Evolutionary conservation across 2,329 filamentous ascomycete species (phyloP).

Genomic region (Thermomyces lanuginosus): DNA sequence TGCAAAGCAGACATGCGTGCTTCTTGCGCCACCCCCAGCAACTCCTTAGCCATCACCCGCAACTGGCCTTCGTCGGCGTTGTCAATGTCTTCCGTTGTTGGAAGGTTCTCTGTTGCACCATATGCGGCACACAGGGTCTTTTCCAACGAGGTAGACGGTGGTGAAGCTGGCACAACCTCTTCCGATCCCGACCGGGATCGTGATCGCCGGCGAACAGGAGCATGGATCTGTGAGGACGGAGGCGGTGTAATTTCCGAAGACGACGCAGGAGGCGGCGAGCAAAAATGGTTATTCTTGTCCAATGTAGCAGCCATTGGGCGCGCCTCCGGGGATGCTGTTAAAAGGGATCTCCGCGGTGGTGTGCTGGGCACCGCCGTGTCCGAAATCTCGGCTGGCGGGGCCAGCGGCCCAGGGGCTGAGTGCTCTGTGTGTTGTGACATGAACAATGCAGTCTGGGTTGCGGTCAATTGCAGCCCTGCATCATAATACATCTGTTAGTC

Average conservation of each 20-base stretch:
- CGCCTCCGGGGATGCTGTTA: conserved; percentile 22
- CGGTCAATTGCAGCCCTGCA: not conserved
- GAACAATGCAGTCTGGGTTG: conserved; percentile 1
- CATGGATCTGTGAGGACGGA: conserved; percentile 42
- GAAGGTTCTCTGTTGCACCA: conserved; percentile 27
- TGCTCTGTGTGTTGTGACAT: conserved; percentile 19
- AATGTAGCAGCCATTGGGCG: conserved; percentile 19
- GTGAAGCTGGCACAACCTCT: conserved; percentile 32
- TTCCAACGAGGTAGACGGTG: conserved; percentile 30
- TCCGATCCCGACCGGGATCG: conserved; percentile 21
- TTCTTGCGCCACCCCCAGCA: conserved; percentile 42
- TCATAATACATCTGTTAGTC: no score
- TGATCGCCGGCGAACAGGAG: conserved; percentile 27
- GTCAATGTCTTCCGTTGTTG: conserved; percentile 36
- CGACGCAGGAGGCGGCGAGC: conserved; percentile 30
- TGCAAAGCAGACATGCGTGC: conserved; percentile 74
- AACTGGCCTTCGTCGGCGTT: conserved; percentile 36
- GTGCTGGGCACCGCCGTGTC: conserved; percentile 21
- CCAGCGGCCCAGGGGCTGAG: conserved; percentile 19
- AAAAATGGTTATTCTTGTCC: conserved; percentile 15
- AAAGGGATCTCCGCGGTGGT: conserved; percentile 15
- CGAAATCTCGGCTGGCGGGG: conserved; percentile 23
- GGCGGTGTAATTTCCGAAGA: conserved; percentile 45
- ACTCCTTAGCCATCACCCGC: conserved; percentile 37
- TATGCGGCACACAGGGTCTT: conserved; percentile 27